Evolutionary conservation across 768 basidiomycete genomes (phyloP).

Genomic region (Serpula lacrymans): DNA sequence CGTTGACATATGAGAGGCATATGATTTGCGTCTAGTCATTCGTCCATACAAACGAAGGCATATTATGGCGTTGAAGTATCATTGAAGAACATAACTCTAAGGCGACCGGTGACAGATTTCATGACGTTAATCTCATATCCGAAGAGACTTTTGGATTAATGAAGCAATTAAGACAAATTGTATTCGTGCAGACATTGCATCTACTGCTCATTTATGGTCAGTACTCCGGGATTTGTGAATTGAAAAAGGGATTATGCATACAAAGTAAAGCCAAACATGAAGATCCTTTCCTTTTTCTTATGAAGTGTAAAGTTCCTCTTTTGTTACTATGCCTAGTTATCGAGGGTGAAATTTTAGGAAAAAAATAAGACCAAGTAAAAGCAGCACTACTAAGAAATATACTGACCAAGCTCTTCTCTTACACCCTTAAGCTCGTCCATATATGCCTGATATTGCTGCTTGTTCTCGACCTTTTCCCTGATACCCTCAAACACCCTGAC

Average conservation of each 20-base stretch:
- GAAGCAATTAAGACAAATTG: constrained; percentile 16
- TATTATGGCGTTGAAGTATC: too few relatives aligned
- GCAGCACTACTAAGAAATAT: constrained; percentile 1
- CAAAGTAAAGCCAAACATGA: constrained; percentile 8
- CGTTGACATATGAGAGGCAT: too few relatives aligned
- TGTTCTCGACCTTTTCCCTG: constrained; percentile 97
- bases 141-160: constrained; percentile 21
- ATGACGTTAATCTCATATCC: too few relatives aligned
- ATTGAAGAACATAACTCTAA: too few relatives aligned
- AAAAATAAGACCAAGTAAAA: not conserved
- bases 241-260: not conserved
- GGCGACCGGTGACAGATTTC: too few relatives aligned
- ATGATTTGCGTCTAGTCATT: too few relatives aligned
- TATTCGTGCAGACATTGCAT: constrained; percentile 17
- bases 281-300: constrained; percentile 28
- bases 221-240: not conserved
- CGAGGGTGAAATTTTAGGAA: constrained; percentile 1
- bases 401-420: constrained; percentile 86
- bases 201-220: constrained; percentile 15
- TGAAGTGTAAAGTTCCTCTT: constrained; percentile 61
- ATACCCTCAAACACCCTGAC: constrained; percentile 95
- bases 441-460: constrained; percentile 91
- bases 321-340: constrained; percentile 50
- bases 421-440: constrained; percentile 85
- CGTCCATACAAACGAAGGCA: too few relatives aligned